Base-by-base conservation (phyloP, 306 rosid species). In the Malus orientalis region DNA sequence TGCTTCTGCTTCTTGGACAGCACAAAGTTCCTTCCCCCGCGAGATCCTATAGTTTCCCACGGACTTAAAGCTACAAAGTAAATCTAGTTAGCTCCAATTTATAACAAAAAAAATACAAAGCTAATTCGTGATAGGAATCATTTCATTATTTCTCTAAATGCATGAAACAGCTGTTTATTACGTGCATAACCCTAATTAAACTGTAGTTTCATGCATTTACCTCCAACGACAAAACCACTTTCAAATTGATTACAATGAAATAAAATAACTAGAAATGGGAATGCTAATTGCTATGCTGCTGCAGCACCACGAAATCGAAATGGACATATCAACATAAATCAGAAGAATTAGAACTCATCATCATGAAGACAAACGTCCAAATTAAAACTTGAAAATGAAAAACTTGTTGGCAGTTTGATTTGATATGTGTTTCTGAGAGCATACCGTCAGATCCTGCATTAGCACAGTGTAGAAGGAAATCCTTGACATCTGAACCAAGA, bases 1-100 rank as follows among this genome's bases (percentile, higher is more conserved):
- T 72, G 36, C 57, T n/a, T 84, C 70, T 80, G 84, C 72, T 84
- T 89, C 85, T 86, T 91, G 82, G 86, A 79, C 59, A 91, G 82
- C 80, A 82, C 76, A 82, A 91, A 85, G 47, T 78, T 87, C 81
- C 89, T 77, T 14, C 19, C 85, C 20, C 85, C 89, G 49, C 77
- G 63, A 68, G 84, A 77, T 76, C 93, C 93, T 59, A 91, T 87
- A 15, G 71, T 32, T 60, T 88, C 95, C 86, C 59, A 49, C 19
- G 89, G 89, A 78, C 76, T 89, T 80, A 89, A 75, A 76, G 89
- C 97, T 91, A 78, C 71, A 67, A 3, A 44, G 6, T 54, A 7
- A 5, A 4, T 62, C 14, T 15, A 29, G 16, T 62, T 5, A 66
- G n/a, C 36, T 30, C 54, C 19, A 25, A n/a, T 49, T 36, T 36